Evolutionary conservation across 495 filamentous ascomycete genomes (phyloP).

Genomic region (Patellaria atrata): DNA sequence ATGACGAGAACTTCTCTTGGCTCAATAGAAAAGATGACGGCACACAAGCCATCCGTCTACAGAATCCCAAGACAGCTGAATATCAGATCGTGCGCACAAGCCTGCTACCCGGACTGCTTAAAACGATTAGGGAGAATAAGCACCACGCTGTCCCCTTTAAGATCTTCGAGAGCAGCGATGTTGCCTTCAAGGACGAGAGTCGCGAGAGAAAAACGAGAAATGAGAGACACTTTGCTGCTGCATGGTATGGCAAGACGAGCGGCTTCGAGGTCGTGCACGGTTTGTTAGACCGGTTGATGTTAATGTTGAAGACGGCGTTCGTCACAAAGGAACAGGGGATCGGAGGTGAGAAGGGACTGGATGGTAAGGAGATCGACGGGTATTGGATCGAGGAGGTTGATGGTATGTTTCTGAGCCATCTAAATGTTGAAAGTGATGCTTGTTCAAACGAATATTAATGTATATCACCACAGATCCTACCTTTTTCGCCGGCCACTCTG

Average conservation of each 20-base stretch:
- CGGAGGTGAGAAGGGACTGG: constrained; percentile 39
- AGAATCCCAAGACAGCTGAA: constrained; percentile 90
- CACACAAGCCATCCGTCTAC: constrained; percentile 68
- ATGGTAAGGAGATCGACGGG: constrained; percentile 35
- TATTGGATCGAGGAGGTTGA: constrained; percentile 93
- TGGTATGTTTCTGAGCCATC: constrained; percentile 34
- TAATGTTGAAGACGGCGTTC: constrained; percentile 80
- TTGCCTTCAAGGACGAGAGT: constrained; percentile 69
- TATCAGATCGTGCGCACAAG: constrained; percentile 94
- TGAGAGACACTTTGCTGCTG: constrained; percentile 88
- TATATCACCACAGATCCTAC: constrained; percentile 77
- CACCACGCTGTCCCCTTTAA: constrained; percentile 77
- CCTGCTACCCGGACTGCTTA: constrained; percentile 78
- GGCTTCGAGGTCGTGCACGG: constrained; percentile 97
- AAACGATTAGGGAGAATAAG: constrained; percentile 93
- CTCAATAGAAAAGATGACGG: constrained; percentile 86
- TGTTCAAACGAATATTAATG: too few species aligned
- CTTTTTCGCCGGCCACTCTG: constrained; percentile 82
- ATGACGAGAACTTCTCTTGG: constrained; percentile 97
- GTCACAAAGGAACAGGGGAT: constrained; percentile 60
- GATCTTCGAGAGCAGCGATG: constrained; percentile 85
- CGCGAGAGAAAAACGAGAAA: constrained; percentile 77
- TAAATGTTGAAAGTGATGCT: neutral
- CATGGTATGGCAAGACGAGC: constrained; percentile 84
- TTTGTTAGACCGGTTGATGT: constrained; percentile 76